Evolutionary conservation across 371 early-diverging fungal genomes (phyloP).

Genomic region (Lichtheimia corymbifera): DNA sequence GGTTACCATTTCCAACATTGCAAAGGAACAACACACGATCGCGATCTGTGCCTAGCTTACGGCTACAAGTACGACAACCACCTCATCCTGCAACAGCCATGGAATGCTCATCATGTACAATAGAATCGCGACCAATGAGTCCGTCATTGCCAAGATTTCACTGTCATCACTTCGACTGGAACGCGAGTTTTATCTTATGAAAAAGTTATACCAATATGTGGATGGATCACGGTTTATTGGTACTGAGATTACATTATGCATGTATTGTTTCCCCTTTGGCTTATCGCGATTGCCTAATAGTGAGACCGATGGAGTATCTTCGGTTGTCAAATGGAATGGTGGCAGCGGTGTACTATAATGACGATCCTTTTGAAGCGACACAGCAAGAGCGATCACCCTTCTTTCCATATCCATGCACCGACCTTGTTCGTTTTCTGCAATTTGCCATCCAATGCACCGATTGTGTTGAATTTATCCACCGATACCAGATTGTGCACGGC

Average conservation of each 20-base stretch:
- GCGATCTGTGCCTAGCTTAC: conserved; percentile 36
- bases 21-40: conserved; percentile 29
- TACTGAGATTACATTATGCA: not conserved
- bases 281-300: conserved; percentile 10
- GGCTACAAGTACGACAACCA: conserved; percentile 33
- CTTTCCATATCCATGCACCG: not conserved
- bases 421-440: conserved; percentile 20
- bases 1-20: conserved; percentile 39
- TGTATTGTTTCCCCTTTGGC: not conserved
- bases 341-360: conserved; percentile 37
- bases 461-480: conserved; percentile 47
- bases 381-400: not conserved
- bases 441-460: conserved; percentile 48
- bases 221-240: not conserved
- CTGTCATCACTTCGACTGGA: conserved; percentile 32
- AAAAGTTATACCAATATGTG: conserved; percentile 29
- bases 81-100: not conserved
- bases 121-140: conserved; percentile 11
- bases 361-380: conserved; percentile 26
- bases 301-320: conserved; percentile 39
- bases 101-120: not conserved
- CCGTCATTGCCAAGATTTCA: conserved; percentile 43
- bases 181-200: conserved; percentile 44
- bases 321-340: conserved; percentile 39
- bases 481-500: conserved; percentile 38